phyloP scores from a whole-genome alignment of 1,284 basidiomycete species.

The Pseudozyma hubeiensis region DNA sequence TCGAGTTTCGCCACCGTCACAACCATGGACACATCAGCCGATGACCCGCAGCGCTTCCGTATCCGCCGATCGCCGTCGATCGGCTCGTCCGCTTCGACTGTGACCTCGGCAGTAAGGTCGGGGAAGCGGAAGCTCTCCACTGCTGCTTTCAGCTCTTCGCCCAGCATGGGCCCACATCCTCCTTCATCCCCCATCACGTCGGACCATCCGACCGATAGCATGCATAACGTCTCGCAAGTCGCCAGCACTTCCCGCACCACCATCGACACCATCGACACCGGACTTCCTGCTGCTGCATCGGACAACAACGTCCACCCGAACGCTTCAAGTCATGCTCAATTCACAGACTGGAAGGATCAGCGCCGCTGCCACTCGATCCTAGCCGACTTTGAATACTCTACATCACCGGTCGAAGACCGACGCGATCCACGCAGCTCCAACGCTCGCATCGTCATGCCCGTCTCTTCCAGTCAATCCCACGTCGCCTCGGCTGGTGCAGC shows the following conservation, averaged over 20 bases:
- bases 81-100: slow-evolving; percentile 29
- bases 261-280: slow-evolving; percentile 24
- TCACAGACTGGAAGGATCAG: slow-evolving; percentile 43
- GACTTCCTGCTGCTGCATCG: slow-evolving; percentile 1
- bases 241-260: slow-evolving; percentile 33
- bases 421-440: slow-evolving; percentile 43
- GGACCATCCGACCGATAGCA: slow-evolving; percentile 27
- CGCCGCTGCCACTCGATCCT: slow-evolving; percentile 39
- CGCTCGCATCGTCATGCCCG: slow-evolving; percentile 33
- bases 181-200: slow-evolving; percentile 38
- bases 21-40: slow-evolving; percentile 50
- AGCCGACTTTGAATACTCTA: slow-evolving; percentile 33
- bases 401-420: slow-evolving; percentile 31
- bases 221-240: slow-evolving; percentile 22
- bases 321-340: slow-evolving; percentile 10
- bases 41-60: slow-evolving; percentile 40
- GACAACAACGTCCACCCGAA: slow-evolving; percentile 16
- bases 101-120: slow-evolving; percentile 18
- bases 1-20: not conserved
- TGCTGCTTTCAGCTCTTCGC: slow-evolving; percentile 40
- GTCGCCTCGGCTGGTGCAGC: slow-evolving; percentile 5
- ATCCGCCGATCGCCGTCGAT: slow-evolving; percentile 45
- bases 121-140: slow-evolving; percentile 52
- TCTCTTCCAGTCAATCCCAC: slow-evolving; percentile 18
- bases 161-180: slow-evolving; percentile 31